Evolutionary conservation across 2,329 filamentous ascomycete species (phyloP), one percentile per base, ranked within the genome.

Genomic region (Ophiostoma himal-ulmi): DNA sequence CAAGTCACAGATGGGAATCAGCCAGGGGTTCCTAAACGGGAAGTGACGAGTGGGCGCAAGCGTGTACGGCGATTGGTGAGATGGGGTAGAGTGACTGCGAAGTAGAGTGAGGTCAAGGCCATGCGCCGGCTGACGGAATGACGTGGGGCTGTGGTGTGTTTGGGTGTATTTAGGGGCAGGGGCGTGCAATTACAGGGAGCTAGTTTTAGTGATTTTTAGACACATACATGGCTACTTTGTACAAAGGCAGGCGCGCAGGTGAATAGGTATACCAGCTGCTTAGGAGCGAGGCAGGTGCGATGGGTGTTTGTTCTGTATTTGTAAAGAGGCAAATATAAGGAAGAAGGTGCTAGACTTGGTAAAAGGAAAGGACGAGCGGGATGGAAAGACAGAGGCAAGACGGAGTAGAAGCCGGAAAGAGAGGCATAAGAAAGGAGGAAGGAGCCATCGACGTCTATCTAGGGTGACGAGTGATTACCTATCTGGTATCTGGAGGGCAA

Each of bases 121-220:
- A 62, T 62, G 57, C 57, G 57, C 57, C 57, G 57, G 60, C 64
- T 66, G 64, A 66, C 64, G 64, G 64, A 66, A 67, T 67, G 65
- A 67, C 65, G 65, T 44, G 65, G 65, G 65, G 65, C 65, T 67
- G 65, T 66, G 64, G 34, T 64, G 60, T 62, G 57, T 62, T 62
- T 62, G 57, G 44, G 57, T 34, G 26, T 17, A 10, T 57, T 22
- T 57, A 17, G 52, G 57, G 57, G 57, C 4, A 62, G 57, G 57
- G 57, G 57, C 57, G 57, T 62, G 57, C 36, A 17, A 17, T 26
- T 34, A 34, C n/a, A 17, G 22, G 5, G 52, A 22, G 52, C 52
- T 57, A 57, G 52, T 57, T n/a, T 44, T 44, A 44, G 41, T 17
- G 41, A 17, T 44, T 2, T 13, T 30, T 30, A 30, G 30, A 30